These are phyloP conservation scores for Leccinum angustisporum DNA, from an alignment of 1,284 basidiomycete genomes.

Conservation along the genomic window DNA sequence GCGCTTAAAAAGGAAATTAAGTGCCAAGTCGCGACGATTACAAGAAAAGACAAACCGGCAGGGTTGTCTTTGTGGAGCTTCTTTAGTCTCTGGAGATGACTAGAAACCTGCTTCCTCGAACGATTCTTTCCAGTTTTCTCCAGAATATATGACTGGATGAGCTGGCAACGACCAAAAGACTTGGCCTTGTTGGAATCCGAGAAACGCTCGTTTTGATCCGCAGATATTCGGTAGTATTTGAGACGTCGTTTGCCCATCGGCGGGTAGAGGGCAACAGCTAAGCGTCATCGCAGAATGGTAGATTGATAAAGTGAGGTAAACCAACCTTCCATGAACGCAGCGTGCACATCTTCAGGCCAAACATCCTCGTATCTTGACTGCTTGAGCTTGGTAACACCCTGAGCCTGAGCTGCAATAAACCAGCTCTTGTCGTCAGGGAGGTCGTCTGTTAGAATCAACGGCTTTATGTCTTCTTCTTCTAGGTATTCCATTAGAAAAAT, in stretches of 20 bases:
- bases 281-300: conserved; percentile 9
- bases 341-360: conserved; percentile 37
- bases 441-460: conserved; percentile 7
- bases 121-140: conserved; percentile 37
- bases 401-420: not conserved
- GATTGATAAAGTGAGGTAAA: not conserved
- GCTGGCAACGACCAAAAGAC: conserved; percentile 36
- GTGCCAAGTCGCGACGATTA: not conserved
- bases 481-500: conserved; percentile 24
- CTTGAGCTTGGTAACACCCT: conserved; percentile 22
- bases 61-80: conserved; percentile 33
- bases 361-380: conserved; percentile 36
- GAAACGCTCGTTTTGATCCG: conserved; percentile 14
- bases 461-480: conserved; percentile 19
- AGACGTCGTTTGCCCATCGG: conserved; percentile 39
- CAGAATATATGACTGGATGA: conserved; percentile 38
- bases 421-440: conserved; percentile 3
- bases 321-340: conserved; percentile 38
- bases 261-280: conserved; percentile 32
- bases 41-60: conserved; percentile 24
- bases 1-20: conserved; percentile 18
- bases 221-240: conserved; percentile 32
- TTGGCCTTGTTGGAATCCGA: conserved; percentile 18
- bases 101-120: conserved; percentile 35
- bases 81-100: conserved; percentile 34